Evolutionary conservation across 1,284 basidiomycete species (phyloP), one percentile per base, ranked within the genome.

Genomic region (Sphagnurus paluster): DNA sequence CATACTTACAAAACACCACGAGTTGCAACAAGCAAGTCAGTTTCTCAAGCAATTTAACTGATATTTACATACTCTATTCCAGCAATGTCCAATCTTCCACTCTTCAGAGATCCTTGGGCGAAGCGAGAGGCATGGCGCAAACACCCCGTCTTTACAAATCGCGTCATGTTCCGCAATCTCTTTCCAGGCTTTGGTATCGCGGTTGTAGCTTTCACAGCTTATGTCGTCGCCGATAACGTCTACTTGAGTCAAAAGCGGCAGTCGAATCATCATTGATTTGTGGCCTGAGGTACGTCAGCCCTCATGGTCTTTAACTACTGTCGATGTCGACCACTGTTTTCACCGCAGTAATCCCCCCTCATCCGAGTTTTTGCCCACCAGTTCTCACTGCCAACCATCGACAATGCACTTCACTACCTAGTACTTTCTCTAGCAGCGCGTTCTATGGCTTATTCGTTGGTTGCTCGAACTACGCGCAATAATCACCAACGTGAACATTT

Each of bases 171-270:
- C 70, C 79, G 84, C 58, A 89, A 80, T 72, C 66, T 94, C 56
- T 93, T 97, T 69, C 94, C 94, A 40, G 94, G 94, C 30, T 90
- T 98, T 62, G 93, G 93, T 45, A 90, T 91, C 50, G 94, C 90
- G 32, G 77, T 92, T 46, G 90, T 88, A 52, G 89, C 92, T 1
- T 98, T 98, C 73, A 85, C 90, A 26, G 85, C 80, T 52, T 98
- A 96, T 61, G 92, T 97, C 39, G 72, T 90, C 45, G 88, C 79
- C 42, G 93, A 97, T 68, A 92, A 86, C 57, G 42, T 86, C 19
- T 74, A 77, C 54, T 53, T 70, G 33, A 71, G 62, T 44, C 68
- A 69, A 52, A 63, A 66, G 32, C 53, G 61, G 19, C 61, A 65
- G 20, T 49, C 63, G 29, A 60, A 66, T 11, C 68, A 75, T 46